Evolutionary conservation across 1,284 basidiomycete species (phyloP), one percentile per base, ranked within the genome.

Genomic region (Sporisorium sorghi): DNA sequence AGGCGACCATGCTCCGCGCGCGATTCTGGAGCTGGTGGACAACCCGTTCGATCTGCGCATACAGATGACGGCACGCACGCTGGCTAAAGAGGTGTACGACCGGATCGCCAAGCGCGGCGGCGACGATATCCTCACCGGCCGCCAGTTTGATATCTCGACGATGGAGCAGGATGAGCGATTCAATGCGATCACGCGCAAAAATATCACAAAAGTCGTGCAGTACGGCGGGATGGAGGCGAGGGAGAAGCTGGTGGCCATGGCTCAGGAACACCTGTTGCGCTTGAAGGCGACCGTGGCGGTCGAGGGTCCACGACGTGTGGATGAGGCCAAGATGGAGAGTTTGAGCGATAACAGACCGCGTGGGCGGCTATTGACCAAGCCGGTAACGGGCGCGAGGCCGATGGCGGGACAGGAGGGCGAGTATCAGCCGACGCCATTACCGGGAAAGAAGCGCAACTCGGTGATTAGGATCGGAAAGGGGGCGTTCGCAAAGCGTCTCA

Each of bases 1-100:
- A 60, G 94, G 95, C 24, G 97, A 99, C 87, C 93, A 97, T 83
- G 97, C 97, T 30, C 93, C 94, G 1, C 89, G 91, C 72, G 96
- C 96, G 4, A 89, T 99, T 62, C 86, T 99, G 44, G 93, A 97
- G 85, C 88, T 99, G 7, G 96, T 99, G 32, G 97, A 99, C 87
- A 92, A 93, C 80, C 93, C 94, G 11, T 88, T 89, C 66, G 97
- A 99, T 86, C 86, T 99, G 44, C 90, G 91, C 23, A 69, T 84
- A 52, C 80, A 84, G 54, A 80, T 84, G 80, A 78, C 78, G 1
- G 83, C 83, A 12, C 73, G 81, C 2, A 70, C 79, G 1, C 61
- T 84, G 17, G 83, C 75, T 5, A 76, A 79, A 24, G 78, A 82
- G 58, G 56, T 78, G 1, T 75, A 75, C 61, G 60, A 76, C 59